Evolutionary conservation across 345 rosid species (phyloP), one percentile per base, ranked within the genome.

Genomic region (Cardamine chenopodiifolia): DNA sequence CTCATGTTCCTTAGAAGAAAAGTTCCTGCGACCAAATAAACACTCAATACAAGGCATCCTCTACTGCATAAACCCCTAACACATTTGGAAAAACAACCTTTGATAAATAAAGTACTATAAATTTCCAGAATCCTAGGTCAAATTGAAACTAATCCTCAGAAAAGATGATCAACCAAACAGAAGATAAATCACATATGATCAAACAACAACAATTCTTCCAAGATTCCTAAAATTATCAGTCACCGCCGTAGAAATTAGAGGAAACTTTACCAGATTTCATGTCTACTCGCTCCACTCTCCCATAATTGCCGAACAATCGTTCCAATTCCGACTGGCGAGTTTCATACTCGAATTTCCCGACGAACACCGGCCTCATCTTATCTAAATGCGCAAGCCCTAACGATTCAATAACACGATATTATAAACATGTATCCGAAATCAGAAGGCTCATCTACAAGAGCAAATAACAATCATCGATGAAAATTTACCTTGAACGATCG

Each of bases 11-110:
- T 79, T 86, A 80, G 90, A 73, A 79, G 81, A 64, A 74, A 39
- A 64, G 79, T 74, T 88, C 96, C 97, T 92, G 97, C 96, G 90
- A 84, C 85, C 89, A 92, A 92, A 88, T 81, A 92, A 87, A 88
- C 87, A 83, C 89, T 92, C 86, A 85, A 88, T 85, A 82, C 54
- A 79, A 80, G 67, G 78, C 18, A 56, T 75, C 73, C 82, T 76
- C 87, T 77, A 35, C 42, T 58, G 1, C 53, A 47, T 34, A 73
- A 73, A 63, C 6, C 60, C 8, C 52, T 71, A 26, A n/a, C 53
- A n/a, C 39, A 34, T 58, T 45, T 14, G 4, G 28, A 2, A 8
- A 4, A 11, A 50, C 3, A 60, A 22, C 3, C 47, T 60, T 35
- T 12, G 2, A 13, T 20, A 12, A 34, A 5, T 11, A 9, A 8